Evolutionary conservation across 1,139 yeast species (phyloP).

Genomic region (Saccharomycopsis hybrid): DNA sequence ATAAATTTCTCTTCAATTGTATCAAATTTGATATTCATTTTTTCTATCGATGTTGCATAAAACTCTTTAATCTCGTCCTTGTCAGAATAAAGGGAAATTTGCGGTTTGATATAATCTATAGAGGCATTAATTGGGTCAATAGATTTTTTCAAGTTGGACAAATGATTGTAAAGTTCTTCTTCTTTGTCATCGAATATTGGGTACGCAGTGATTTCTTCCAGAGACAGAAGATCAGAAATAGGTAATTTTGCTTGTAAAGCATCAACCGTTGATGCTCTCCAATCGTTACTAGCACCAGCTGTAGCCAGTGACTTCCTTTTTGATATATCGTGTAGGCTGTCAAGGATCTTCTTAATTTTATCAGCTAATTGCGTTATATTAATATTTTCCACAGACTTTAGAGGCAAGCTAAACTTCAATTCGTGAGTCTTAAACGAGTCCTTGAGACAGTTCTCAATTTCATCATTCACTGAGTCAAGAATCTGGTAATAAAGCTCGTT

Average conservation of each 20-base stretch:
- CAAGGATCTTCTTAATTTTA: constrained; percentile 1
- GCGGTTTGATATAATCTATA: constrained; percentile 35
- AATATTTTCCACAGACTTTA: not conserved
- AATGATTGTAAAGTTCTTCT: constrained; percentile 29
- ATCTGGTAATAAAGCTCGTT: constrained; percentile 36
- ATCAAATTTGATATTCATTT: not conserved
- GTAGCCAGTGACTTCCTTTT: constrained; percentile 1
- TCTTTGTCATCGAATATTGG: constrained; percentile 26
- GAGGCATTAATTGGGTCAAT: constrained; percentile 42
- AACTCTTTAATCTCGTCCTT: constrained; percentile 22
- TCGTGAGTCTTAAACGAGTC: constrained; percentile 30
- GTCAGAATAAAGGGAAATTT: constrained; percentile 9
- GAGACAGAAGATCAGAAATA: not conserved
- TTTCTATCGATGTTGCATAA: constrained; percentile 29
- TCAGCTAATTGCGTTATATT: not conserved
- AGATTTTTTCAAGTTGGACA: constrained; percentile 24
- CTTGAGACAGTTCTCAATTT: constrained; percentile 33
- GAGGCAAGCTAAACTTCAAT: constrained; percentile 22
- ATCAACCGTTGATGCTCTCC: not conserved
- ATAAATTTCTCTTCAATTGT: not conserved
- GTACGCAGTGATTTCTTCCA: constrained; percentile 28
- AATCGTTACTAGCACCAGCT: not conserved
- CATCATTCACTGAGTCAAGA: constrained; percentile 34
- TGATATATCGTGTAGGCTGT: constrained; percentile 1
- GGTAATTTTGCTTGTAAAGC: not conserved